Conservation (phyloP, 169 alveolate species). For the Plasmodium knowlesi region DNA sequence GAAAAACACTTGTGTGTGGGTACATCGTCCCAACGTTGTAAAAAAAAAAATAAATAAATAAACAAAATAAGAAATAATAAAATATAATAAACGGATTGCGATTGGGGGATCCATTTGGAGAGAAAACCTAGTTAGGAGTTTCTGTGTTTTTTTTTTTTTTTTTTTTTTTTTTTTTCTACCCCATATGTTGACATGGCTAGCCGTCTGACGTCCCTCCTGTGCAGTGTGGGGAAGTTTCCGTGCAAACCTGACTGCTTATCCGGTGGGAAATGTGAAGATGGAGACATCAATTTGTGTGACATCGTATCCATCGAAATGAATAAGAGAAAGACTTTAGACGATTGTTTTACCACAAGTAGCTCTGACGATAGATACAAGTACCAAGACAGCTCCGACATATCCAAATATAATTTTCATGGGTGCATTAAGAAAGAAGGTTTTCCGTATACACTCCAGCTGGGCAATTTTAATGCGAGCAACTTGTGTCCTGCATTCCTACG, state of each 20-base stretch:
- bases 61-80: neutral
- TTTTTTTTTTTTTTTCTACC: neutral
- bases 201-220: constrained; percentile 8
- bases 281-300: neutral
- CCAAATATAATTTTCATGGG: neutral
- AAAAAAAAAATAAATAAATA: neutral
- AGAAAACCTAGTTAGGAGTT: neutral
- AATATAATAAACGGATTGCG: neutral
- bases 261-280: neutral
- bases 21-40: neutral
- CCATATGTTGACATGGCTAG: neutral
- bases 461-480: neutral
- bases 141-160: neutral
- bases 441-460: neutral
- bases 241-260: neutral
- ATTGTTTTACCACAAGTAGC: neutral
- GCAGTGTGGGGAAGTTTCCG: neutral
- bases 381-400: constrained; percentile 7
- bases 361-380: neutral
- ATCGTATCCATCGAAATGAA: neutral
- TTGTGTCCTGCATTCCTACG: neutral
- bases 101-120: neutral
- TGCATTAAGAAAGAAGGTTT: neutral
- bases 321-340: neutral
- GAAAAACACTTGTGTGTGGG: neutral